phyloP scores from a whole-genome alignment of 164 flowering plant genomes.

The Stephania cephalantha region DNA sequence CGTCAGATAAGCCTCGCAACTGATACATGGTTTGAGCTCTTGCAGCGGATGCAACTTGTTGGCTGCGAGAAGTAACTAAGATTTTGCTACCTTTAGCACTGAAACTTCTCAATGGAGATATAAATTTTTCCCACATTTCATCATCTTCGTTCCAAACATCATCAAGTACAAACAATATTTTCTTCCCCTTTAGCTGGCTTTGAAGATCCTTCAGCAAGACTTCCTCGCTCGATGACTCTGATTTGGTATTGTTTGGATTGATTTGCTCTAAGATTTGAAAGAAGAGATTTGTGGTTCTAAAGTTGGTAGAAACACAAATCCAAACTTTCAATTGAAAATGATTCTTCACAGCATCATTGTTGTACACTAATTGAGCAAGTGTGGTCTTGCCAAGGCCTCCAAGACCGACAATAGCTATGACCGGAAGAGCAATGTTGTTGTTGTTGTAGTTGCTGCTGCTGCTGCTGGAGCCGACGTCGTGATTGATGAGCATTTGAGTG shows the following conservation, averaged over 20 bases:
- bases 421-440: neutral
- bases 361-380: conserved; percentile 11
- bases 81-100: neutral
- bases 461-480: neutral
- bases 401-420: conserved; percentile 6
- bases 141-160: neutral
- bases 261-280: neutral
- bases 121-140: neutral
- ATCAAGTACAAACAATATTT: neutral
- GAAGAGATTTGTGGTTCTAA: neutral
- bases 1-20: neutral
- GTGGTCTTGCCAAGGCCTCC: conserved; percentile 17
- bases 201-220: neutral
- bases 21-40: neutral
- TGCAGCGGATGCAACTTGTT: neutral
- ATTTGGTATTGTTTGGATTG: neutral
- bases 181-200: neutral
- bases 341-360: neutral
- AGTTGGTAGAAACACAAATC: conserved; percentile 3
- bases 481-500: neutral
- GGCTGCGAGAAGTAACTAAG: neutral
- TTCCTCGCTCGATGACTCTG: neutral
- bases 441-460: no score
- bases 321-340: conserved; percentile 8
- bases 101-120: neutral